These are phyloP conservation scores for Triglochin maritima DNA, from an alignment of 106 monocot genomes.

Conservation along the genomic window DNA sequence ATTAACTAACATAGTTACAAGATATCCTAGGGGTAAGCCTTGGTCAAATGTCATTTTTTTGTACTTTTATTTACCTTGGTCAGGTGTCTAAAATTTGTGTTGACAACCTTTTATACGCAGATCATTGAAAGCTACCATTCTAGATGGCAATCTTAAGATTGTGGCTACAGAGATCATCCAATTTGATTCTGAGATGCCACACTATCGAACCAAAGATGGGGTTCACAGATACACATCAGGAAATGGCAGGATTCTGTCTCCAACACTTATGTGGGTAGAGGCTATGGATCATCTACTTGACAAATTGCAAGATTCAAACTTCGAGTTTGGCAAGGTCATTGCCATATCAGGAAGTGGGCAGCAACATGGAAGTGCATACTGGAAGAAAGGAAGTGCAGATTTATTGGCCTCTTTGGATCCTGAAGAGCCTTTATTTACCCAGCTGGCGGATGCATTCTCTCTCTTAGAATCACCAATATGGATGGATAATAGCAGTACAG, in stretches of 20 bases:
- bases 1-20: too few relatives aligned
- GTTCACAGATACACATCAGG: constrained; percentile 67
- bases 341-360: constrained; percentile 96
- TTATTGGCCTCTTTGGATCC: constrained; percentile 52
- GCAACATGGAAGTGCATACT: constrained; percentile 96
- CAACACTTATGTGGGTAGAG: constrained; percentile 97
- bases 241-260: constrained; percentile 75
- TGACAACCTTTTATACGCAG: constrained; percentile 15
- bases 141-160: constrained; percentile 53
- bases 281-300: constrained; percentile 67
- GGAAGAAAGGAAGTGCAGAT: constrained; percentile 63
- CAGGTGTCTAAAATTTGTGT: neutral
- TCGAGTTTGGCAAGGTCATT: constrained; percentile 50
- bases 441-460: constrained; percentile 70
- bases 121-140: constrained; percentile 81
- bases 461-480: constrained; percentile 71
- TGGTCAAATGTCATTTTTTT: neutral
- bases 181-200: constrained; percentile 82
- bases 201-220: constrained; percentile 89
- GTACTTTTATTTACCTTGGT: neutral
- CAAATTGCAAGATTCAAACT: constrained; percentile 41
- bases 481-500: constrained; percentile 93
- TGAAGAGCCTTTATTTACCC: constrained; percentile 30
- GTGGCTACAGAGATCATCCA: constrained; percentile 57
- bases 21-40: neutral